phyloP scores from a whole-genome alignment of 768 basidiomycete genomes.

The Ramaria rubella region DNA sequence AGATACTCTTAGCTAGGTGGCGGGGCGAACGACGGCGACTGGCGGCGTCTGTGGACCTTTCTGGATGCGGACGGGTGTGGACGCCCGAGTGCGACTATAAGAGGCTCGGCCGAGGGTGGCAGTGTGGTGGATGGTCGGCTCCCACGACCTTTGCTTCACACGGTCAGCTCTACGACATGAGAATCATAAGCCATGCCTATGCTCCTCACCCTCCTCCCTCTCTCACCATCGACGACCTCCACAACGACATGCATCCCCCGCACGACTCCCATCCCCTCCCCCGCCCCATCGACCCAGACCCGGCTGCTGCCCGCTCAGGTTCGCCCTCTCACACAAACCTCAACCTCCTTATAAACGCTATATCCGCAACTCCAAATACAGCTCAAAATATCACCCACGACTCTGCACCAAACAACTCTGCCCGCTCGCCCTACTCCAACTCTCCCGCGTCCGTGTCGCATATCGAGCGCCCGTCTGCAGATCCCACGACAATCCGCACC shows the following conservation, averaged over 20 bases:
- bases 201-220: slow-evolving; percentile 7
- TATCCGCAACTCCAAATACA: slow-evolving; percentile 23
- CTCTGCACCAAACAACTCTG: slow-evolving; percentile 31
- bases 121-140: not conserved
- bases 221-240: slow-evolving; percentile 5
- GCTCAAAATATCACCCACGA: slow-evolving; percentile 27
- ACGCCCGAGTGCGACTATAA: not conserved
- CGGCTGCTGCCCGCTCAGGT: slow-evolving; percentile 29
- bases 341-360: slow-evolving; percentile 32
- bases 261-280: not conserved
- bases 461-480: slow-evolving; percentile 25
- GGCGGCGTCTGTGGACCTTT: not conserved
- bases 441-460: slow-evolving; percentile 23
- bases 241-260: not conserved
- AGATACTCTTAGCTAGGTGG: no score
- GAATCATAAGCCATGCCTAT: slow-evolving; percentile 13
- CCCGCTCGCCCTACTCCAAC: slow-evolving; percentile 18
- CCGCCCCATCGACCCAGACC: not conserved
- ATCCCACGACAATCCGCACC: slow-evolving; percentile 31
- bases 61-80: not conserved
- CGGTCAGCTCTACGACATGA: slow-evolving; percentile 3
- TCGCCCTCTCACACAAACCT: slow-evolving; percentile 35
- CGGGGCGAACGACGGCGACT: no score
- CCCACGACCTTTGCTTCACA: slow-evolving; percentile 8
- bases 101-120: not conserved